Evolutionary conservation across 768 basidiomycete species (phyloP).

Genomic region (Mycena metata): DNA sequence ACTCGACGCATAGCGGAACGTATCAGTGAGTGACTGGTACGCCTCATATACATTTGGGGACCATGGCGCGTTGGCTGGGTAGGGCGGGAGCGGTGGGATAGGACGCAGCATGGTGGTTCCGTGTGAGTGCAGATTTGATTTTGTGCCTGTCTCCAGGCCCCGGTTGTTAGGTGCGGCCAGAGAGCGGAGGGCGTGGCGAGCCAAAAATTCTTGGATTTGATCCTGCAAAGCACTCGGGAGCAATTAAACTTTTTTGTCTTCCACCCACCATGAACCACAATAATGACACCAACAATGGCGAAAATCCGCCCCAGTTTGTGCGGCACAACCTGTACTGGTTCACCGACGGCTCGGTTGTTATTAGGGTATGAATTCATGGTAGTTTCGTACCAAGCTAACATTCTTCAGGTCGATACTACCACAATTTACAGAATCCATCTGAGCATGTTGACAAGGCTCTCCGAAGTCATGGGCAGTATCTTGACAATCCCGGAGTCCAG

Average conservation of each 20-base stretch:
- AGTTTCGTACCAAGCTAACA: not conserved
- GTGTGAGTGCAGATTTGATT: no score
- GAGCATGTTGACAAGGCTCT: constrained; percentile 8
- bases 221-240: not conserved
- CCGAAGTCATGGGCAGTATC: not conserved
- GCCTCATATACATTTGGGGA: no score
- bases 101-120: no score
- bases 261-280: not conserved
- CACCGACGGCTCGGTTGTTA: not conserved
- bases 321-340: not conserved
- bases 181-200: no score
- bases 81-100: no score
- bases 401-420: not conserved
- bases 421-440: constrained; percentile 5
- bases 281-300: not conserved
- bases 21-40: no score
- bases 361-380: not conserved
- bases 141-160: no score
- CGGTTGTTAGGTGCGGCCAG: no score
- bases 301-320: not conserved
- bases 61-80: no score
- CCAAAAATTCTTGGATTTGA: no score
- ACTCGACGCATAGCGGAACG: no score
- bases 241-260: not conserved
- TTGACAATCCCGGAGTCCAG: not conserved